phyloP scores from a whole-genome alignment of 2,329 filamentous ascomycete species.

The Falciphora oryzae region DNA sequence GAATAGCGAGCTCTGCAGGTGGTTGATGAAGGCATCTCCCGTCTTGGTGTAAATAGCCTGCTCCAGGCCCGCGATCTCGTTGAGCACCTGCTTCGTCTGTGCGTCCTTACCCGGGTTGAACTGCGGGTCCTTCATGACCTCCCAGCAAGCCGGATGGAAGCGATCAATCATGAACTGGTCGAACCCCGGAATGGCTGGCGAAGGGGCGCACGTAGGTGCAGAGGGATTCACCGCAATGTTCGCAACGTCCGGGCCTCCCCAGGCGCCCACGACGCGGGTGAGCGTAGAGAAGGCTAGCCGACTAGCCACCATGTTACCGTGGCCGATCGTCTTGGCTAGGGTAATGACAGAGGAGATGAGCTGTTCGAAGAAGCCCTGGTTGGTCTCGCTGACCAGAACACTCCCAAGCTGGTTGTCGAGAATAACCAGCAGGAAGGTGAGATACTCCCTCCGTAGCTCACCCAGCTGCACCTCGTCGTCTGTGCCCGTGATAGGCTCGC shows the following conservation, averaged over 20 bases:
- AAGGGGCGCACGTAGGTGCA: slow-evolving; percentile 41
- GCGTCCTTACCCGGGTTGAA: slow-evolving; percentile 80
- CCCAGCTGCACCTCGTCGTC: slow-evolving; percentile 94
- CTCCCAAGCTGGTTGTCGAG: slow-evolving; percentile 83
- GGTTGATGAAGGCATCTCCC: slow-evolving; percentile 70
- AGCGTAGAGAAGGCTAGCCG: slow-evolving; percentile 77
- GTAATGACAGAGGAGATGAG: slow-evolving; percentile 81
- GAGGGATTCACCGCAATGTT: slow-evolving; percentile 47
- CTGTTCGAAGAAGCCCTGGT: slow-evolving; percentile 85
- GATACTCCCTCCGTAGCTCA: slow-evolving; percentile 86
- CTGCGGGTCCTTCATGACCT: slow-evolving; percentile 68
- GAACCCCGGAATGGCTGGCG: slow-evolving; percentile 73
- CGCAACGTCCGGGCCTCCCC: slow-evolving; percentile 79
- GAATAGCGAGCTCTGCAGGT: slow-evolving; percentile 60
- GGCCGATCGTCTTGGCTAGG: slow-evolving; percentile 68
- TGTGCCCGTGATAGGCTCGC: slow-evolving; percentile 79
- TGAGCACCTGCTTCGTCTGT: slow-evolving; percentile 80
- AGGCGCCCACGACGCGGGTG: slow-evolving; percentile 74
- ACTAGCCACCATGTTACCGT: slow-evolving; percentile 54
- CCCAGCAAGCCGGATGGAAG: slow-evolving; percentile 89
- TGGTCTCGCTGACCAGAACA: slow-evolving; percentile 82
- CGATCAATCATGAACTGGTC: slow-evolving; percentile 83
- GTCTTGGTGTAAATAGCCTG: slow-evolving; percentile 88
- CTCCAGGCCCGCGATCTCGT: slow-evolving; percentile 81
- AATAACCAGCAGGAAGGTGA: slow-evolving; percentile 90